phyloP scores from a whole-genome alignment of 768 basidiomycete genomes.

The Astraeus odoratus region DNA sequence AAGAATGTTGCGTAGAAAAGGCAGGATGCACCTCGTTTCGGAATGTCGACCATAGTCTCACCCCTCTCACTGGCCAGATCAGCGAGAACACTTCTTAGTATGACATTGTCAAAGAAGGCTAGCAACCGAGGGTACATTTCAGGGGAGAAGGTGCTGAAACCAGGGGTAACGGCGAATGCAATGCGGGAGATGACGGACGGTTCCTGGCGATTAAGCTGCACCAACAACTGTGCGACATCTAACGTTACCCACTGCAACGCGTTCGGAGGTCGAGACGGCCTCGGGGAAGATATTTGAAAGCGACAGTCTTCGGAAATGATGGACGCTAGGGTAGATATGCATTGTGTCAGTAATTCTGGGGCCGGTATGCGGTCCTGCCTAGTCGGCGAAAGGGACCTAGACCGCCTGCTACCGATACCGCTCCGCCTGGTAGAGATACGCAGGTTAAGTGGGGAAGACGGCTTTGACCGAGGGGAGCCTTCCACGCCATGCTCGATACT shows the following conservation, averaged over 20 bases:
- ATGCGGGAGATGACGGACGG: conserved; percentile 50
- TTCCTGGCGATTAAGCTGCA: conserved; percentile 46
- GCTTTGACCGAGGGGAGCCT: conserved; percentile 2
- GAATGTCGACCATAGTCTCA: neutral
- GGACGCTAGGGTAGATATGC: conserved; percentile 54
- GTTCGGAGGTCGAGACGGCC: conserved; percentile 65
- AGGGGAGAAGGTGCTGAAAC: conserved; percentile 58
- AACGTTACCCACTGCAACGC: conserved; percentile 66
- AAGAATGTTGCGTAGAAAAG: conserved; percentile 1
- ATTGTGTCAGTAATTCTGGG: conserved; percentile 51
- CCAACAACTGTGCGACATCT: conserved; percentile 65
- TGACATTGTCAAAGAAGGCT: conserved; percentile 57
- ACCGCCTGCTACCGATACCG: conserved; percentile 37
- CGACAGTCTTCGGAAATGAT: conserved; percentile 69
- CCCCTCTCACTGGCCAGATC: conserved; percentile 36
- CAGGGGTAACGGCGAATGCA: conserved; percentile 65
- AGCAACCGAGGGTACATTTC: conserved; percentile 61
- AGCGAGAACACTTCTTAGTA: conserved; percentile 49
- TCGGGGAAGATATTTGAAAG: conserved; percentile 49
- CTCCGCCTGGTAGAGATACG: conserved; percentile 25
- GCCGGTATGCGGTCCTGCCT: conserved; percentile 27
- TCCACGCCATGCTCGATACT: neutral
- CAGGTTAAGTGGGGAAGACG: conserved; percentile 39
- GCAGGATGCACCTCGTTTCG: conserved; percentile 3
- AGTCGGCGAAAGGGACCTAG: conserved; percentile 46